These are phyloP conservation scores for Aquilaria yunnanensis DNA, from an alignment of 345 rosid species.

Conservation along the genomic window DNA sequence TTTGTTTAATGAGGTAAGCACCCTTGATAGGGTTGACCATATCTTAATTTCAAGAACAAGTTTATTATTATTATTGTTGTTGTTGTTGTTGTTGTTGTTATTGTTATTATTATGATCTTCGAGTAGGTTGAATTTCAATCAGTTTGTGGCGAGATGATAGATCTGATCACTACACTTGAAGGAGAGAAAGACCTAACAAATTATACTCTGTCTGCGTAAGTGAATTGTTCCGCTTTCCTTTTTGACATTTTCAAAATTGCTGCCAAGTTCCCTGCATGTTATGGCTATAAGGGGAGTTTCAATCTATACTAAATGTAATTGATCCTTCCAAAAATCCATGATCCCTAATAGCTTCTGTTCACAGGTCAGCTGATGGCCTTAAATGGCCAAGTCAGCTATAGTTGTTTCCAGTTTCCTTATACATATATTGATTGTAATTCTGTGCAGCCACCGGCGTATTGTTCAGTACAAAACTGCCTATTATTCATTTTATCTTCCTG, in stretches of 20 bases:
- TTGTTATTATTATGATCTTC: neutral
- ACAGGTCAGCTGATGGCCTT: neutral
- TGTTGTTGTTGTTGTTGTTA: neutral
- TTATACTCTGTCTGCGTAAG: slow-evolving; percentile 60
- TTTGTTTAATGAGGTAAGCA: slow-evolving; percentile 48
- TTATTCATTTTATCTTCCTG: slow-evolving; percentile 82
- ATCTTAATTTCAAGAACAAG: neutral
- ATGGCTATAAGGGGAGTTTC: too few species aligned
- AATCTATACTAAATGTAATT: too few species aligned
- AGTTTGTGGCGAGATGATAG: slow-evolving; percentile 74
- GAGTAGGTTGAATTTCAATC: slow-evolving; percentile 73
- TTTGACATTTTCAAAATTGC: neutral
- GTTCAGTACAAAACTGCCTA: slow-evolving; percentile 76
- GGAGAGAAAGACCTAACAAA: slow-evolving; percentile 69
- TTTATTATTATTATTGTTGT: neutral
- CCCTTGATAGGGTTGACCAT: neutral
- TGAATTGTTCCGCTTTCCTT: slow-evolving; percentile 3
- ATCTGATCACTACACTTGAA: slow-evolving; percentile 63
- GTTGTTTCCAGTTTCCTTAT: neutral
- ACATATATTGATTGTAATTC: slow-evolving; percentile 14
- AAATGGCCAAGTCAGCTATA: neutral
- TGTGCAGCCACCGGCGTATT: slow-evolving; percentile 66
- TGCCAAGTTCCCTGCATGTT: too few species aligned
- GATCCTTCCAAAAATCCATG: too few species aligned
- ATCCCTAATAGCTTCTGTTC: too few species aligned